phyloP scores from a whole-genome alignment of 352 stramenopile genomes.

The Halophytophthora polymorphica region DNA sequence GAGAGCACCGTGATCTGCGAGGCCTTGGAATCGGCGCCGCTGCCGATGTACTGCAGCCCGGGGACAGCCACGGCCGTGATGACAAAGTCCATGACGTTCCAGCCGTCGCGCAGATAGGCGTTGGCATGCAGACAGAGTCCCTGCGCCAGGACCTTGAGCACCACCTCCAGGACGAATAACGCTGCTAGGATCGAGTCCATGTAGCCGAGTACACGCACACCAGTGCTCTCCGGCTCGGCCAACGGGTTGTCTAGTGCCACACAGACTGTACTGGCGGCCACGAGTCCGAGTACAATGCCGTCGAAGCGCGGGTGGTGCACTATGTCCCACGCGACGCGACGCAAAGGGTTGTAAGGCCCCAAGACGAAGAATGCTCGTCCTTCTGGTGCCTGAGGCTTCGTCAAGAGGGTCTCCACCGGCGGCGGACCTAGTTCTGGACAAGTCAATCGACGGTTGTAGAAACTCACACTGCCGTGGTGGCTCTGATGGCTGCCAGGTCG shows the following conservation, averaged over 20 bases:
- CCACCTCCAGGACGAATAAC: conserved; percentile 74
- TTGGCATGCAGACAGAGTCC: conserved; percentile 50
- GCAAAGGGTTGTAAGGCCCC: conserved; percentile 26
- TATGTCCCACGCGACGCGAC: conserved; percentile 37
- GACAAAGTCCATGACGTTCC: conserved; percentile 85
- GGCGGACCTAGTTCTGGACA: conserved; percentile 1
- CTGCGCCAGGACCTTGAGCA: conserved; percentile 75
- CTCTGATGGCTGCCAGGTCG: background rate
- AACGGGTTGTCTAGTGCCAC: conserved; percentile 80
- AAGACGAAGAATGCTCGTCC: conserved; percentile 35
- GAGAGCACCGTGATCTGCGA: conserved; percentile 35
- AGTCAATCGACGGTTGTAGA: conserved; percentile 3
- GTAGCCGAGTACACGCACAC: conserved; percentile 25
- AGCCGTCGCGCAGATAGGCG: conserved; percentile 73
- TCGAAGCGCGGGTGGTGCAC: conserved; percentile 64
- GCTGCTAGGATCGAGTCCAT: conserved; percentile 56
- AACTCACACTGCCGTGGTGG: background rate
- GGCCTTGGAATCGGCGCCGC: background rate
- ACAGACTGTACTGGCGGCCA: conserved; percentile 54
- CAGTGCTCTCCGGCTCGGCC: conserved; percentile 30
- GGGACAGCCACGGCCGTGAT: conserved; percentile 56
- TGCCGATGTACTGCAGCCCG: conserved; percentile 17
- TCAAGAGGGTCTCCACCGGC: background rate
- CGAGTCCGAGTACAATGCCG: conserved; percentile 58
- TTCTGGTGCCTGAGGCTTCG: conserved; percentile 14